phyloP scores from a whole-genome alignment of 2,329 filamentous ascomycete species.

The Colletotrichum orchidophilum region DNA sequence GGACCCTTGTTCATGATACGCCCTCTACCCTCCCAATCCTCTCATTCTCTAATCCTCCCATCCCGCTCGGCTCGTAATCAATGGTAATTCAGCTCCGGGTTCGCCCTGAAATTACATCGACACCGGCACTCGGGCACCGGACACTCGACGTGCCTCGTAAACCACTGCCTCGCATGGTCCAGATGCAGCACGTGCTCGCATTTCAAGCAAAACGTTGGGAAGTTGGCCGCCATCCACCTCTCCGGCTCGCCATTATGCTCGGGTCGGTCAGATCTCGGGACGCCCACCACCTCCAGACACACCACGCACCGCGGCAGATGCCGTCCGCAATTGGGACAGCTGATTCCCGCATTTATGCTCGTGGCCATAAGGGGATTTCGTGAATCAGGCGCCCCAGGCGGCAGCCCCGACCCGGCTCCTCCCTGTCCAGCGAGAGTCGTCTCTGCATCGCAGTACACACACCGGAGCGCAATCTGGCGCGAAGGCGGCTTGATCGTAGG shows the following conservation, averaged over 20 bases:
- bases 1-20: not conserved
- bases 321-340: conserved; percentile 73
- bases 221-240: conserved; percentile 61
- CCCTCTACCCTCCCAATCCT: not conserved
- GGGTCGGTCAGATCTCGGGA: conserved; percentile 68
- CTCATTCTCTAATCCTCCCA: not conserved
- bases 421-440: conserved; percentile 46
- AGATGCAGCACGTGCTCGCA: conserved; percentile 76
- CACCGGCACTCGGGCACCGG: conserved; percentile 76
- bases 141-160: conserved; percentile 70
- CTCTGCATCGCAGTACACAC: conserved; percentile 77
- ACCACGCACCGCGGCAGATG: conserved; percentile 74
- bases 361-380: conserved; percentile 68
- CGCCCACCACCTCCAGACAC: conserved; percentile 72
- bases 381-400: conserved; percentile 39
- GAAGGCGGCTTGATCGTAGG: conserved; percentile 72
- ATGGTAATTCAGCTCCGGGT: conserved; percentile 66
- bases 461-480: conserved; percentile 78
- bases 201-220: conserved; percentile 74
- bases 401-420: conserved; percentile 27
- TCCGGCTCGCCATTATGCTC: conserved; percentile 59
- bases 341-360: conserved; percentile 67
- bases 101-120: conserved; percentile 69
- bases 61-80: conserved; percentile 32
- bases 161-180: conserved; percentile 75